These are phyloP conservation scores for Friedmanniomyces simplex DNA, from an alignment of 495 filamentous ascomycete species.

Conservation along the genomic window DNA sequence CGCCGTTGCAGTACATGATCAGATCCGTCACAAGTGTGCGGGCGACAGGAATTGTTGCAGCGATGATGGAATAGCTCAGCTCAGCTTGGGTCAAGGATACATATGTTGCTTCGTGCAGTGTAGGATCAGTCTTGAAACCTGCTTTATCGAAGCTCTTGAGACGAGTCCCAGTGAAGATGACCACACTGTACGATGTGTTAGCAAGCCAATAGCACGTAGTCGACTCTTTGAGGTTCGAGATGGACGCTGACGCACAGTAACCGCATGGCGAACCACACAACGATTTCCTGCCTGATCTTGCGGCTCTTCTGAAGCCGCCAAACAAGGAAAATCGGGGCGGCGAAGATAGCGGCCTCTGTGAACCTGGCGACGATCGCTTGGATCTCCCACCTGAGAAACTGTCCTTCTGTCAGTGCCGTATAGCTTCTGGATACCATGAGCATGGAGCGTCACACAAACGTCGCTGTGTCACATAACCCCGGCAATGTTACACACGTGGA, in stretches of 20 bases:
- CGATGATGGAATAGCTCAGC: slow-evolving; percentile 3
- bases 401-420: not conserved
- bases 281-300: not conserved
- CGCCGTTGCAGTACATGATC: slow-evolving; percentile 8
- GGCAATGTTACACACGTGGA: no score
- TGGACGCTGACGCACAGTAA: no score
- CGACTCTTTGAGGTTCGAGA: not conserved
- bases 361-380: slow-evolving; percentile 3
- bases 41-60: slow-evolving; percentile 5
- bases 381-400: slow-evolving; percentile 1
- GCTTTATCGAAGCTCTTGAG: not conserved
- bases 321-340: not conserved
- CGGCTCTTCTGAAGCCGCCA: not conserved
- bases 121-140: not conserved
- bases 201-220: not conserved
- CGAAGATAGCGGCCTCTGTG: slow-evolving; percentile 2
- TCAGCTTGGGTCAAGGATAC: slow-evolving; percentile 10
- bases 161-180: slow-evolving; percentile 2
- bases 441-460: no score
- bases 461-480: no score
- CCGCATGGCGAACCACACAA: not conserved
- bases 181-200: not conserved
- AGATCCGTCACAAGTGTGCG: not conserved
- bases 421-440: not conserved
- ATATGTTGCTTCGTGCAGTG: slow-evolving; percentile 1